Conservation (phyloP, 257 asterid genomes). For the Solanum chiquidenum region DNA sequence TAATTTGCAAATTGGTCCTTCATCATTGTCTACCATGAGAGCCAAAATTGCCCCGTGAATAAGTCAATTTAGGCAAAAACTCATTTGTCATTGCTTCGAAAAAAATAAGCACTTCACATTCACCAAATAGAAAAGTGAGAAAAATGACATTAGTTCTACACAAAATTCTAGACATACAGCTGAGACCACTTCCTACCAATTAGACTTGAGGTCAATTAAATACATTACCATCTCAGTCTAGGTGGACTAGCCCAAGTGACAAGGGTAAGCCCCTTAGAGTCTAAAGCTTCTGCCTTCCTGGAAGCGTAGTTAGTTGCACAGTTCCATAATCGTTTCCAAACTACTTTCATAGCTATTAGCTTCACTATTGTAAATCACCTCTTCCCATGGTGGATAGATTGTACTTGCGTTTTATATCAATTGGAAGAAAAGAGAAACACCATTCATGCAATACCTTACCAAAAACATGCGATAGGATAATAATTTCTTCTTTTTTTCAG, state of each 20-base stretch:
- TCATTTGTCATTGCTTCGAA: not conserved
- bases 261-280: not conserved
- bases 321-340: not conserved
- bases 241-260: not conserved
- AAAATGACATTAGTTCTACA: not conserved
- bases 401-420: not conserved
- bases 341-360: not conserved
- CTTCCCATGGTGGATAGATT: not conserved
- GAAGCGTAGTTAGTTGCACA: not conserved
- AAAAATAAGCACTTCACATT: not conserved
- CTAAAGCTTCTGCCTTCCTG: not conserved
- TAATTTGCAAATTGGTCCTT: conserved; percentile 90
- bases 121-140: not conserved
- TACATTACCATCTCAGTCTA: not conserved
- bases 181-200: not conserved
- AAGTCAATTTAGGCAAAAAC: not conserved
- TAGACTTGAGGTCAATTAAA: not conserved
- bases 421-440: not conserved
- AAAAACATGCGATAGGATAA: not conserved
- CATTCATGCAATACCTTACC: not conserved
- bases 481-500: not conserved
- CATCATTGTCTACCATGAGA: conserved; percentile 55
- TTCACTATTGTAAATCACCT: not conserved
- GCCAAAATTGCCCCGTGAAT: not conserved
- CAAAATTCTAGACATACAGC: not conserved